Base-by-base conservation (phyloP, 1,284 basidiomycete species). In the Pisolithus thermaeus region DNA sequence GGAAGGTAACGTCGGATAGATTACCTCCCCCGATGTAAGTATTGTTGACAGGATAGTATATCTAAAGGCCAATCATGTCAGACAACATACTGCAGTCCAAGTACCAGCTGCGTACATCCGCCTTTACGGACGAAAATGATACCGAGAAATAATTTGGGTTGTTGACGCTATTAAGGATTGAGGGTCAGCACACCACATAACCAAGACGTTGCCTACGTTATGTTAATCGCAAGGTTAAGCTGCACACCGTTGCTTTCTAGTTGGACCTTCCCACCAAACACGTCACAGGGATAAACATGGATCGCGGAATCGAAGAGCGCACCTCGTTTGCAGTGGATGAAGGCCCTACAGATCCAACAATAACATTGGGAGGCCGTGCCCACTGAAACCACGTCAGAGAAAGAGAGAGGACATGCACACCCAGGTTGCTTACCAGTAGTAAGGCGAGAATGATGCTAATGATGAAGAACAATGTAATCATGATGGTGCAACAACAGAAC, bases 111-210 rank as follows among this genome's bases (percentile, higher is more conserved):
- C 63, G 38, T 56, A 87, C 83, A 46, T 84, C 71, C 5, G 86
- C 87, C 40, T 78, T 74, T 60, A 94, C 83, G 51, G 80, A 74
- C 52, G 79, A 78, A 67, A 95, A 82, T 47, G 78, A 74, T 22
- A 89, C 86, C 12, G 77, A 70, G 68, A 95, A 93, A 73, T 84
- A 93, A 66, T 94, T 93, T 32, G 91, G 92, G 64, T 95, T 95
- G 59, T 74, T 71, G 52, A 93, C 88, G 46, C 89, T 92, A 59
- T 41, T 27, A 35, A 41, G 38, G 37, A 35, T 28, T 35, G 20
- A 62, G 50, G 22, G 46, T 28, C 22, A 36, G 28, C 12, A 40
- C 20, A 23, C 30, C 12, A 20, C 20, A 45, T 58, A 32, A 22
- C 8, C 8, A 52, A 40, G 39, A 51, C 25, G 36, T 35, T 12